Conservation (phyloP, 2,329 filamentous ascomycete species). For the Cadophora luteo-olivacea region DNA sequence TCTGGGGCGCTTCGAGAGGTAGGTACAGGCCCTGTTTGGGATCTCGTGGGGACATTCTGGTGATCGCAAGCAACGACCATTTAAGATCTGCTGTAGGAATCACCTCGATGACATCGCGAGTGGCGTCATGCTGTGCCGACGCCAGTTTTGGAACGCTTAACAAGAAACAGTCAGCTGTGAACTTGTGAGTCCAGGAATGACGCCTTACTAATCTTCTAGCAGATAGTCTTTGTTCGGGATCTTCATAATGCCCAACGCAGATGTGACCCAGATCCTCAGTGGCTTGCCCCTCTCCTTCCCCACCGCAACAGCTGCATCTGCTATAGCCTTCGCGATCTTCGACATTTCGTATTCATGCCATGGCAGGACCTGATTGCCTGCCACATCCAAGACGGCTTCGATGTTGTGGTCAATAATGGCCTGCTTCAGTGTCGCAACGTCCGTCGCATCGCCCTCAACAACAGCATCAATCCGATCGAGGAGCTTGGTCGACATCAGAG, state of each 20-base stretch:
- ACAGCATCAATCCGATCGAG: constrained; percentile 43
- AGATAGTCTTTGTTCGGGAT: constrained; percentile 46
- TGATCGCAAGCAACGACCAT: constrained; percentile 50
- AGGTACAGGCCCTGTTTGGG: constrained; percentile 46
- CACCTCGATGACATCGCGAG: constrained; percentile 26
- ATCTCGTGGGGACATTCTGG: constrained; percentile 46
- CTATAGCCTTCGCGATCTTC: constrained; percentile 47
- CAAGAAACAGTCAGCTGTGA: constrained; percentile 1
- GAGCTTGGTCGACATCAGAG: constrained; percentile 45
- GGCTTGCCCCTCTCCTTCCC: constrained; percentile 44
- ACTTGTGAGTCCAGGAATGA: neutral
- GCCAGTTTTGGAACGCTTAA: constrained; percentile 23
- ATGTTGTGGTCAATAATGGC: constrained; percentile 48
- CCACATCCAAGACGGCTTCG: constrained; percentile 50
- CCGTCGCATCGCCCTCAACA: constrained; percentile 48
- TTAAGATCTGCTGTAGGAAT: constrained; percentile 36
- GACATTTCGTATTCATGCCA: constrained; percentile 48
- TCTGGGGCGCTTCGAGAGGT: constrained; percentile 41
- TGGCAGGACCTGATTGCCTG: constrained; percentile 48
- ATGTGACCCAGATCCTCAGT: constrained; percentile 49
- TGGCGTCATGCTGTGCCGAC: constrained; percentile 27
- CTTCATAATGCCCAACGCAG: constrained; percentile 46
- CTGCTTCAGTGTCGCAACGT: constrained; percentile 44
- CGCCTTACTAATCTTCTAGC: constrained; percentile 45
- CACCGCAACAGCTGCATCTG: constrained; percentile 45